Base-by-base conservation (phyloP, 2,329 filamentous ascomycete species). In the Pestalotiopsis sp. region DNA sequence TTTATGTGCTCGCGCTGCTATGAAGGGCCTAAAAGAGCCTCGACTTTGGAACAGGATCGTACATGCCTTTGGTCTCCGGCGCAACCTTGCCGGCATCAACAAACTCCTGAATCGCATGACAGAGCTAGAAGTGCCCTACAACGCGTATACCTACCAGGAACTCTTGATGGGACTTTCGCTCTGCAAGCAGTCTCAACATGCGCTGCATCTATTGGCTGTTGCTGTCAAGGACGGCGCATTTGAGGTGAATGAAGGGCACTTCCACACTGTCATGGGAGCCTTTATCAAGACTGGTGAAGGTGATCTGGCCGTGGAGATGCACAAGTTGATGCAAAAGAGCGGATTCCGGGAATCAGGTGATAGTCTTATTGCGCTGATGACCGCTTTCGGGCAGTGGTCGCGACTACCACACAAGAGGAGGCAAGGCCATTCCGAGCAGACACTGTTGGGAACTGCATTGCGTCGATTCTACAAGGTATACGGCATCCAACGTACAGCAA, bases 31-130 rank as follows among this genome's bases (percentile, higher is more conserved):
- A 20, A 85, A 89, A 1, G 82, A 85, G 1, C 90, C 90, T 2
- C 83, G 85, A 39, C 88, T 94, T 75, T 98, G 93, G 93, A 97
- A 98, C 76, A 85, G 89, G 66, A 81, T 98, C 39, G 82, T 98
- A 4, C 85, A 87, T 68, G 88, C 91, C 70, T 87, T 94, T 77
- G 93, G 92, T 6, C 82, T 88, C 67, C 85, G 87, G 6, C 87
- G 91, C 67, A 83, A 85, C 66, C 77, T 89, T 6, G 76, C 76
- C n/a, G 80, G 80, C 62, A 81, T 87, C 66, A 85, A 88, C 73
- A 81, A 79, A 4, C 68, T 88, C 6, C 79, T 89, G 25, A 78
- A 80, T 45, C 70, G 75, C 45, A 90, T 90, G 88, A 82, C 81
- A 25, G 77, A 81, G 13, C 76, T 80, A 52, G 75, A 79, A 0